Percentiles rank a stretch among this genome's conserved stretches.
Conservation (phyloP, 805 yeast genomes). For the Babjeviella inositovora region DNA sequence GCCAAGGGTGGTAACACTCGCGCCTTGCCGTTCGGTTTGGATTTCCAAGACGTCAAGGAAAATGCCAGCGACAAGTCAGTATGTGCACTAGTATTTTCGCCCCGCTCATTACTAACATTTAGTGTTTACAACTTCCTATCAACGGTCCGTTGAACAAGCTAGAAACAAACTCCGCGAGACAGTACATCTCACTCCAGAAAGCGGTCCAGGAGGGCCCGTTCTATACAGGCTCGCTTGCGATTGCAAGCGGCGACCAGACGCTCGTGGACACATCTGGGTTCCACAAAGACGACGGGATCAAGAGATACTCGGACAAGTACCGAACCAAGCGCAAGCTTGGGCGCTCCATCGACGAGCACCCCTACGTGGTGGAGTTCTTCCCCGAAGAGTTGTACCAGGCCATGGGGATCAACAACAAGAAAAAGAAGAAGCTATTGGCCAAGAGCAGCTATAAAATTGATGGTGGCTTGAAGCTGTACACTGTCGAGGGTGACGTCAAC, state of each 20-base stretch:
- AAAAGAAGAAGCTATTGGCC: conserved; percentile 30
- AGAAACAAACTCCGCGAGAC: conserved; percentile 38
- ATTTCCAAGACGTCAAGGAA: conserved; percentile 39
- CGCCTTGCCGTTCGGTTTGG: conserved; percentile 56
- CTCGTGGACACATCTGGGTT: conserved; percentile 17
- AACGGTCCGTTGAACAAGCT: conserved; percentile 35
- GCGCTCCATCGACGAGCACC: conserved; percentile 63
- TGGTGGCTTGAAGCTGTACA: conserved; percentile 13
- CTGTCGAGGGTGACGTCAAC: conserved; percentile 9
- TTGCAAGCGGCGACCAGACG: conserved; percentile 6
- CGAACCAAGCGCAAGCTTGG: conserved; percentile 56
- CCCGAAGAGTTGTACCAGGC: conserved; percentile 66
- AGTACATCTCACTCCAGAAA: conserved; percentile 33
- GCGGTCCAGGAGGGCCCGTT: conserved; percentile 53
- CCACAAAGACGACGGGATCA: conserved; percentile 48
- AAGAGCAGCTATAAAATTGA: conserved; percentile 16
- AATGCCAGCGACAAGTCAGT: conserved; percentile 15
- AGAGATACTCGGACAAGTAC: conserved; percentile 72
- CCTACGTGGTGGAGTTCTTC: conserved; percentile 52
- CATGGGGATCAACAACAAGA: conserved; percentile 45
- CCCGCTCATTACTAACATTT: not conserved
- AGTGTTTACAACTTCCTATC: conserved; percentile 38
- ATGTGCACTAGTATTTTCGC: not conserved
- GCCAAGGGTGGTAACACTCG: conserved; percentile 17
- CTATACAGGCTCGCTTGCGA: conserved; percentile 35